Percentiles rank a stretch among this genome's conserved stretches.
These are phyloP conservation scores for Vicia sativa DNA, from an alignment of 306 rosid species.

Conservation along the genomic window DNA sequence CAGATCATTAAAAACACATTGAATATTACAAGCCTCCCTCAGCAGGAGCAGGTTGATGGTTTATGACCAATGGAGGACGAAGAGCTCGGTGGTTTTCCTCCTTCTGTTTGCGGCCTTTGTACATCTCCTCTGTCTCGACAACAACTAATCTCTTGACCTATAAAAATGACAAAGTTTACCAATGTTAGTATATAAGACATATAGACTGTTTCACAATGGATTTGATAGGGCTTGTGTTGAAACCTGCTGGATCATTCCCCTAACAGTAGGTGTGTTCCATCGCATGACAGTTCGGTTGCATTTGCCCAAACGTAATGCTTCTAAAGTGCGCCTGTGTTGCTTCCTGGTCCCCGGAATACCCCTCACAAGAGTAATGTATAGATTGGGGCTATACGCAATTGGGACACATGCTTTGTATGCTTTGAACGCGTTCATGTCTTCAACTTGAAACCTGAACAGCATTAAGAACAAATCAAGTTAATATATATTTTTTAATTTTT, in stretches of 20 bases:
- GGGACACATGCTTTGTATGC: conserved; percentile 88
- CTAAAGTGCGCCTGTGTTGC: conserved; percentile 84
- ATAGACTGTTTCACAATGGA: conserved; percentile 21
- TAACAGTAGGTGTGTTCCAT: conserved; percentile 85
- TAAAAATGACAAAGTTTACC: conserved; percentile 26
- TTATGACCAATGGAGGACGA: conserved; percentile 68
- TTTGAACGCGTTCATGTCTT: conserved; percentile 84
- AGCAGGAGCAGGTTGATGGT: conserved; percentile 61
- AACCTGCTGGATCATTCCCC: conserved; percentile 98
- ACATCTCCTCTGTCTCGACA: conserved; percentile 90
- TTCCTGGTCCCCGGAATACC: conserved; percentile 96
- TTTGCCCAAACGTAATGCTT: conserved; percentile 79
- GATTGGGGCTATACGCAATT: conserved; percentile 80
- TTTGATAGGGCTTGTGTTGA: background rate
- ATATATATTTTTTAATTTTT: background rate
- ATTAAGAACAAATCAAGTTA: conserved; percentile 25
- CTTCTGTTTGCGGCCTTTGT: conserved; percentile 76
- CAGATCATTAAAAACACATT: conserved; percentile 29
- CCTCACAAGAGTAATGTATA: conserved; percentile 85
- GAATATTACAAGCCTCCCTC: conserved; percentile 49
- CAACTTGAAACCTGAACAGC: conserved; percentile 51
- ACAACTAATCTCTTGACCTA: conserved; percentile 91
- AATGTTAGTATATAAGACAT: conserved; percentile 24
- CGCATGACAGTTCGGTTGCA: conserved; percentile 95
- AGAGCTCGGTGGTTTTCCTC: conserved; percentile 60